Conservation (phyloP, 139 green algal species). For the Zygnema cylindricum region DNA sequence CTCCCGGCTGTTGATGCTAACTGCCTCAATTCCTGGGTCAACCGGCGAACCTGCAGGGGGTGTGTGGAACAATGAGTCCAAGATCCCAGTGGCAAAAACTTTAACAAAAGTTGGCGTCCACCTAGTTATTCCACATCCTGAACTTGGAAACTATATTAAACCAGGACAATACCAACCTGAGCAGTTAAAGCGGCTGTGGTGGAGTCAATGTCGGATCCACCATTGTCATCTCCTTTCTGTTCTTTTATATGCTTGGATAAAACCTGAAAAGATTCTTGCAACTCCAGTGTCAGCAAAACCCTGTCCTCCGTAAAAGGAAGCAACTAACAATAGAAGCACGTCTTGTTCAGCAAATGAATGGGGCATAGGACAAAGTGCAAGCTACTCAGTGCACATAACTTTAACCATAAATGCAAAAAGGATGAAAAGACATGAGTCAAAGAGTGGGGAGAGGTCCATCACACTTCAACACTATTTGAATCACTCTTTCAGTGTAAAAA, state of each 20-base stretch:
- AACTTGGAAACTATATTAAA: neutral
- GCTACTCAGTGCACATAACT: no score
- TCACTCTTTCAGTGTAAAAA: neutral
- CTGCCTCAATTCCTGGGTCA: neutral
- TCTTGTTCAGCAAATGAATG: no score
- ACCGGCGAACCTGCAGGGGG: neutral
- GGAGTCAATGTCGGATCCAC: neutral
- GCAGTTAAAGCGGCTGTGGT: neutral
- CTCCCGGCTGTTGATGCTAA: neutral
- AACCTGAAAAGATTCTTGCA: slow-evolving; percentile 4
- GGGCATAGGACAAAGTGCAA: no score
- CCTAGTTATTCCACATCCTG: neutral
- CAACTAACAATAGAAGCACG: no score
- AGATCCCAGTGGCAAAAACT: neutral
- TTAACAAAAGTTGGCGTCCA: neutral
- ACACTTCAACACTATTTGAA: neutral
- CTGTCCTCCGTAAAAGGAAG: no score
- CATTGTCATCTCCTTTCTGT: neutral
- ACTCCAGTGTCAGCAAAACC: no score
- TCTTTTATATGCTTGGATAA: slow-evolving; percentile 18
- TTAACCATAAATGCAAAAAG: neutral
- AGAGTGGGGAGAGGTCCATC: neutral
- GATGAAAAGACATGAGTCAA: neutral
- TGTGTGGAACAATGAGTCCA: no score
- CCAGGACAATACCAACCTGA: neutral